phyloP scores from a whole-genome alignment of 2,329 filamentous ascomycete genomes.

The Colletotrichum tropicale region DNA sequence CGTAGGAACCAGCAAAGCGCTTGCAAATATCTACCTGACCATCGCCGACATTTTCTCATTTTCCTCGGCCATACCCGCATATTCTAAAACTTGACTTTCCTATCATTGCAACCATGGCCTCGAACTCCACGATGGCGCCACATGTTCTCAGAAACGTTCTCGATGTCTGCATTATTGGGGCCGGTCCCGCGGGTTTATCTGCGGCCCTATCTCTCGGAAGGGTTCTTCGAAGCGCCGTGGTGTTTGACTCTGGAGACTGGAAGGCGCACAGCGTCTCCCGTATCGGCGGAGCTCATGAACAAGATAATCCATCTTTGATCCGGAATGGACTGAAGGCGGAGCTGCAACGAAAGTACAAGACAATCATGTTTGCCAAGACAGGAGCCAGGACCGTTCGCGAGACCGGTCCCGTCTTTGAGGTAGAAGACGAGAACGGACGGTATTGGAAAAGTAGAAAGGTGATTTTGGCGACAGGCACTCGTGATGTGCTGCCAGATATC shows the following conservation, averaged over 20 bases:
- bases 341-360: background rate
- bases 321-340: background rate
- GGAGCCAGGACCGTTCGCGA: background rate
- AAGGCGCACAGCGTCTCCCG: background rate
- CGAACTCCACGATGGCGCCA: background rate
- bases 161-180: background rate
- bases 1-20: background rate
- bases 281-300: background rate
- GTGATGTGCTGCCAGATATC: background rate
- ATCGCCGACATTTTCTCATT: background rate
- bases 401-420: background rate
- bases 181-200: background rate
- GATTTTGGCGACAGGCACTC: background rate
- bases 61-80: background rate
- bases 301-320: background rate
- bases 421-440: background rate
- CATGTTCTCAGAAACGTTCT: background rate
- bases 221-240: background rate
- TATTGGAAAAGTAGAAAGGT: background rate
- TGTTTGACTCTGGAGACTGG: background rate
- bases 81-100: no score
- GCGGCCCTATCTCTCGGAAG: background rate
- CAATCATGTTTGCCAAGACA: background rate
- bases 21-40: background rate
- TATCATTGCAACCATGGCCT: background rate